Conservation (phyloP, 176 grass and related monocot species). For the Cenchrus fungigraminus region DNA sequence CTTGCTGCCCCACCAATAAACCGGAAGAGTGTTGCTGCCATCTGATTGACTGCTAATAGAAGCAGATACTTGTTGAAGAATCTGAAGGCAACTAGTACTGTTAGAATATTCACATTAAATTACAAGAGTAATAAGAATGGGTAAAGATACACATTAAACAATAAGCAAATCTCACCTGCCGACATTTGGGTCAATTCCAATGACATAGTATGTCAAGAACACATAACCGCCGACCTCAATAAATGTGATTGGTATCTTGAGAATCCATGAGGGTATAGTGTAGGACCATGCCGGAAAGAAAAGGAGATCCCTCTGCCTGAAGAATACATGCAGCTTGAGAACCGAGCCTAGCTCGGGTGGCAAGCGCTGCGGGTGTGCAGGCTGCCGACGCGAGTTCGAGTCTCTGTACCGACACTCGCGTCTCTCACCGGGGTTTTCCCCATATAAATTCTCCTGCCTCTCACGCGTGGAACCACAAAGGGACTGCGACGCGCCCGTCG, state of each 20-base stretch:
- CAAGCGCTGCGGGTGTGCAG: no score
- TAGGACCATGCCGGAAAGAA: constrained; percentile 98
- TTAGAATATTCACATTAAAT: constrained; percentile 34
- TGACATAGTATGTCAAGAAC: constrained; percentile 87
- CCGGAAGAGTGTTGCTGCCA: constrained; percentile 71
- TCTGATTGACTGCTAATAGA: constrained; percentile 78
- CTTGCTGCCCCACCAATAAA: constrained; percentile 66
- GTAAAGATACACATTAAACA: neutral
- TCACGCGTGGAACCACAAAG: no score
- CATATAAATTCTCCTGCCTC: no score
- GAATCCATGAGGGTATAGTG: constrained; percentile 79
- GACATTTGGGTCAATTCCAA: constrained; percentile 81
- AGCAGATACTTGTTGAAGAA: constrained; percentile 89
- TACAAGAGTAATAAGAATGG: neutral
- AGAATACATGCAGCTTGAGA: constrained; percentile 87
- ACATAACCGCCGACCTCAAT: constrained; percentile 78
- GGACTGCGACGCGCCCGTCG: no score
- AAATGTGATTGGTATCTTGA: constrained; percentile 86
- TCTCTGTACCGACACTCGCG: no score
- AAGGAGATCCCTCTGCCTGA: constrained; percentile 88
- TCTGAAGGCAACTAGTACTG: constrained; percentile 40
- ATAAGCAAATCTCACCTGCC: constrained; percentile 64
- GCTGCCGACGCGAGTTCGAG: no score
- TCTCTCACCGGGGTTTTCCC: no score
- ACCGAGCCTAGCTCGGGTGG: no score